Percentiles rank a stretch among this genome's conserved stretches.
Conservation (phyloP, 2,329 filamentous ascomycete genomes). For the Sclerotinia sclerotiorum region DNA sequence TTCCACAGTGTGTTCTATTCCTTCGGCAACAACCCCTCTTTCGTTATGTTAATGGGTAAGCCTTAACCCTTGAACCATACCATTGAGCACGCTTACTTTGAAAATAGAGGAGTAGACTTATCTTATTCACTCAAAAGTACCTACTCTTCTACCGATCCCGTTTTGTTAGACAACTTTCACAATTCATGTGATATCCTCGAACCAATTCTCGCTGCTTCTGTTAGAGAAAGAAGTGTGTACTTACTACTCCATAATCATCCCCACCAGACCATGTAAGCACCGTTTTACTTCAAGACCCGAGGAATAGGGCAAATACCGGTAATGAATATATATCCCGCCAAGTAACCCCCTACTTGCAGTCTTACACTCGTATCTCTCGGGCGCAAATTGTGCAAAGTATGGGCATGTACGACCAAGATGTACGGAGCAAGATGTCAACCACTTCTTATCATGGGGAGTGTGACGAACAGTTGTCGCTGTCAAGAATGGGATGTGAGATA, state of each 20-base stretch:
- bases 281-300: neutral
- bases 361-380: neutral
- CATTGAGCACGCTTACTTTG: too few relatives aligned
- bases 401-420: neutral
- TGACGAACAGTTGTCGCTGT: slow-evolving; percentile 1
- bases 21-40: neutral
- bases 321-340: neutral
- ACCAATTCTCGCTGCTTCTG: too few relatives aligned
- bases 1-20: neutral
- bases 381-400: slow-evolving; percentile 1
- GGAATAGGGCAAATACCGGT: neutral
- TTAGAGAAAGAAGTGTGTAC: neutral
- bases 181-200: too few relatives aligned
- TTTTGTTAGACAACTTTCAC: too few relatives aligned
- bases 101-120: too few relatives aligned
- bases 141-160: too few relatives aligned
- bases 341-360: neutral
- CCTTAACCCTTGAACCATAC: too few relatives aligned
- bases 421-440: neutral
- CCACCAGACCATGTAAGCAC: neutral
- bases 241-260: neutral
- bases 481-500: slow-evolving; percentile 7
- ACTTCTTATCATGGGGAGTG: neutral
- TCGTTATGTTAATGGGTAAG: neutral
- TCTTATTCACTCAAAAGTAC: too few relatives aligned